Evolutionary conservation across 345 rosid species (phyloP).

Genomic region (Bruguiera parviflora): DNA sequence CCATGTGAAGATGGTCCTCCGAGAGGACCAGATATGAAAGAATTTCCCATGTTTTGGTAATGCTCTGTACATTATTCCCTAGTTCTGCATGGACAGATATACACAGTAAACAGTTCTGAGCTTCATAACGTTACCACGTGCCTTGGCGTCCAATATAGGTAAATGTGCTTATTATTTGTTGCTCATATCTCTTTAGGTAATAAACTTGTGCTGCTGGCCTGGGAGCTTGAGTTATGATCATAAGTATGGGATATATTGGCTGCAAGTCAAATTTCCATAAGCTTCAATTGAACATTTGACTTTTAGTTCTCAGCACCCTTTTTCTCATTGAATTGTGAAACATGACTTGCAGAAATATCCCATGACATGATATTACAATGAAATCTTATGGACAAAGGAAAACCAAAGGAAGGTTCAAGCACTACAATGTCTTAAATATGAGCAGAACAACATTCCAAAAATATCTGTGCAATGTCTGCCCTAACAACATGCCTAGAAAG

Average conservation of each 20-base stretch:
- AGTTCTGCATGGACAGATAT: not conserved
- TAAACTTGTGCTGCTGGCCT: not conserved
- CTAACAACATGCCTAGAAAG: constrained; percentile 5
- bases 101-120: not conserved
- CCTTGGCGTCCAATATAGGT: not conserved
- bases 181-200: not conserved
- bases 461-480: not conserved
- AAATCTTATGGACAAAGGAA: not conserved
- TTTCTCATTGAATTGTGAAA: too few relatives aligned
- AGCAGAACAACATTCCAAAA: not conserved
- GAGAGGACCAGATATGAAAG: not conserved
- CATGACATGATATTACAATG: not conserved
- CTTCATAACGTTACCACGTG: not conserved
- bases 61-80: not conserved
- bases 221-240: not conserved
- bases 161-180: not conserved
- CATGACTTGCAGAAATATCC: too few relatives aligned
- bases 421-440: not conserved
- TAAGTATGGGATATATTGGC: not conserved
- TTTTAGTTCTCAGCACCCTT: too few relatives aligned
- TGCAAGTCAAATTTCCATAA: not conserved
- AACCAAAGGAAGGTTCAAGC: not conserved
- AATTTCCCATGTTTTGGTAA: not conserved
- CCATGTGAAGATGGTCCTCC: too few relatives aligned
- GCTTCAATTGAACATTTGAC: not conserved